Percentiles rank a stretch among this genome's conserved stretches.
These are phyloP conservation scores for Aspergillus proliferans DNA, from an alignment of 2,329 filamentous ascomycete genomes.

Conservation along the genomic window DNA sequence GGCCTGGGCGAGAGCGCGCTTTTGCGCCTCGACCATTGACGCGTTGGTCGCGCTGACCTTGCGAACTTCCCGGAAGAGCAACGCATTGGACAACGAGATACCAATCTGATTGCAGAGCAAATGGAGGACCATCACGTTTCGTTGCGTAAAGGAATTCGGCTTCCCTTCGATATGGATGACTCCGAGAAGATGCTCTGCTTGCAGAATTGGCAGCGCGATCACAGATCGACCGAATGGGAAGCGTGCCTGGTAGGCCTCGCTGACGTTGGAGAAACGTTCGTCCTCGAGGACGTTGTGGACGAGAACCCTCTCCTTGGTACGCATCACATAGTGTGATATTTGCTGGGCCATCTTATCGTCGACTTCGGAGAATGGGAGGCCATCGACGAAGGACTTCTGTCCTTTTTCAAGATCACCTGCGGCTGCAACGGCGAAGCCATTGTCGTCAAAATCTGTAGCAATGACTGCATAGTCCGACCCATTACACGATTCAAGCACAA, in stretches of 20 bases:
- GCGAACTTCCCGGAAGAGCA: constrained; percentile 56
- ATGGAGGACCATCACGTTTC: constrained; percentile 46
- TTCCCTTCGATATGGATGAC: constrained; percentile 58
- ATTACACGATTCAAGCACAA: constrained; percentile 59
- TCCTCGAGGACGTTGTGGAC: constrained; percentile 59
- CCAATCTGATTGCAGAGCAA: constrained; percentile 59
- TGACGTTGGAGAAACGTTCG: constrained; percentile 58
- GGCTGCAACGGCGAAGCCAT: constrained; percentile 57
- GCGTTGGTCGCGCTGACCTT: constrained; percentile 58
- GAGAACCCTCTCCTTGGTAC: constrained; percentile 59
- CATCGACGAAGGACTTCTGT: constrained; percentile 48
- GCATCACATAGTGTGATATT: constrained; percentile 56
- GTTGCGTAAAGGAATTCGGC: constrained; percentile 59
- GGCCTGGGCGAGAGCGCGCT: constrained; percentile 55
- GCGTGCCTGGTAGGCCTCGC: constrained; percentile 48
- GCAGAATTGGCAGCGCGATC: constrained; percentile 58
- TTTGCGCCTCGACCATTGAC: constrained; percentile 61
- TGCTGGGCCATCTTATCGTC: constrained; percentile 56
- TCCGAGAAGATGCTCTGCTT: constrained; percentile 54
- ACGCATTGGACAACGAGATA: constrained; percentile 59
- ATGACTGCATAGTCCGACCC: constrained; percentile 56
- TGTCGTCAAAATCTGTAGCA: constrained; percentile 54
- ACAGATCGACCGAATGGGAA: constrained; percentile 55
- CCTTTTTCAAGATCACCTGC: constrained; percentile 52
- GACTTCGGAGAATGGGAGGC: constrained; percentile 51